These are phyloP conservation scores for Berberis thunbergii DNA, from an alignment of 164 flowering plant species.

Conservation along the genomic window DNA sequence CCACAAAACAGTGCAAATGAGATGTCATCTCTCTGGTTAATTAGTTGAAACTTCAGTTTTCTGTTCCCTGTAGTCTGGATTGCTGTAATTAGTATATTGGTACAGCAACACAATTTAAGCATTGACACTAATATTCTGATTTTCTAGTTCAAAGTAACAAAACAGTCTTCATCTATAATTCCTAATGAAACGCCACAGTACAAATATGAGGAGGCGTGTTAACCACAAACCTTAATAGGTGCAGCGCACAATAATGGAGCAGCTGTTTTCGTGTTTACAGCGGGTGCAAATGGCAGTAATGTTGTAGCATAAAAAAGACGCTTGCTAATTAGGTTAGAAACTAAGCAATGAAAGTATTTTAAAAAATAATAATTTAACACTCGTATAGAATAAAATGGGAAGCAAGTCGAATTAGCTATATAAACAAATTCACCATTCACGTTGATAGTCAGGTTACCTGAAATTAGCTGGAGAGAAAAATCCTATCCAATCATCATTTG, in stretches of 20 bases:
- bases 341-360: too few relatives aligned
- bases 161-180: too few relatives aligned
- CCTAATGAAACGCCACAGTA: background rate
- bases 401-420: background rate
- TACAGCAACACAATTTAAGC: slow-evolving; percentile 25
- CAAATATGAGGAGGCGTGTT: background rate
- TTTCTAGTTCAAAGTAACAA: too few relatives aligned
- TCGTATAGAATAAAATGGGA: background rate
- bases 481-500: slow-evolving; percentile 85
- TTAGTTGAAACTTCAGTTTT: slow-evolving; percentile 41
- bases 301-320: slow-evolving; percentile 6
- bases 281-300: slow-evolving; percentile 51
- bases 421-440: background rate
- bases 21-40: slow-evolving; percentile 67
- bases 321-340: too few relatives aligned
- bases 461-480: slow-evolving; percentile 90
- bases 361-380: too few relatives aligned
- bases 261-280: slow-evolving; percentile 35
- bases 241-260: slow-evolving; percentile 71
- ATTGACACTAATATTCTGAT: too few relatives aligned
- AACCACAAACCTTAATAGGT: slow-evolving; percentile 65
- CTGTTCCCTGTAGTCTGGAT: slow-evolving; percentile 47
- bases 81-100: slow-evolving; percentile 51
- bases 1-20: slow-evolving; percentile 62
- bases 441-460: slow-evolving; percentile 33